Percentiles rank a stretch among this genome's conserved stretches.
These are phyloP conservation scores for Fusarium sp. DNA, from an alignment of 2,329 filamentous ascomycete species.

Conservation along the genomic window DNA sequence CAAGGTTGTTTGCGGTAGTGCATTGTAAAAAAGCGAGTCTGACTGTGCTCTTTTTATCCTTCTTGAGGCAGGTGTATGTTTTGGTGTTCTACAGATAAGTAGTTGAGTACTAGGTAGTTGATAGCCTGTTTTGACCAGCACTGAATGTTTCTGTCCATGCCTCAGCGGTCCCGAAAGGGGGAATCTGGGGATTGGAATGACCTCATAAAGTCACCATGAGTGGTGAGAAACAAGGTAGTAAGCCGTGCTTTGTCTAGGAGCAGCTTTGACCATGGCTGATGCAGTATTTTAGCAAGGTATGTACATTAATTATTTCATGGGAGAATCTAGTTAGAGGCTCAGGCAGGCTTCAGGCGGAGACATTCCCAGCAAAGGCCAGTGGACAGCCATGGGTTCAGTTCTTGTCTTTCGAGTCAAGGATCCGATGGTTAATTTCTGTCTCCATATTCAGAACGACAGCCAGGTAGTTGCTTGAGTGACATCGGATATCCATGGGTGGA, in stretches of 20 bases:
- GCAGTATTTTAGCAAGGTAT: not conserved
- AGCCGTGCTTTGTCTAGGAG: slow-evolving; percentile 22
- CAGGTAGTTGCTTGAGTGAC: slow-evolving; percentile 34
- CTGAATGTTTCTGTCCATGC: slow-evolving; percentile 14
- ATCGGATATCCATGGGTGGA: slow-evolving; percentile 35
- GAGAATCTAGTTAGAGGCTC: slow-evolving; percentile 33
- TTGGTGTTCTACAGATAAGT: not conserved
- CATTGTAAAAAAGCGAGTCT: slow-evolving; percentile 17
- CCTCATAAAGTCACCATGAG: slow-evolving; percentile 36
- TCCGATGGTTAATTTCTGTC: slow-evolving; percentile 13
- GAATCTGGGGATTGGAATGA: slow-evolving; percentile 44
- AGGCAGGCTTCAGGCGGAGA: slow-evolving; percentile 42
- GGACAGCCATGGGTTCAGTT: slow-evolving; percentile 21
- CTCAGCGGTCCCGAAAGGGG: slow-evolving; percentile 16
- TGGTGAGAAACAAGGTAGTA: slow-evolving; percentile 32
- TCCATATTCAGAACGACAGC: slow-evolving; percentile 15
- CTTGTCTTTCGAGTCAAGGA: slow-evolving; percentile 15
- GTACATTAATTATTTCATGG: too few species aligned
- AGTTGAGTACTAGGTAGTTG: not conserved
- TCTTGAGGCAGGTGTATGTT: slow-evolving; percentile 7
- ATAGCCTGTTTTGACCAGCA: slow-evolving; percentile 15
- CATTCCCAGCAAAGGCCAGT: slow-evolving; percentile 32
- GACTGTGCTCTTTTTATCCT: slow-evolving; percentile 19
- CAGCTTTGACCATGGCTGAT: slow-evolving; percentile 35
- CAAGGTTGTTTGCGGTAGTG: slow-evolving; percentile 38